Evolutionary conservation across 2,329 filamentous ascomycete species (phyloP), one percentile per base, ranked within the genome.

Genomic region (Trichoderma hamatum): DNA sequence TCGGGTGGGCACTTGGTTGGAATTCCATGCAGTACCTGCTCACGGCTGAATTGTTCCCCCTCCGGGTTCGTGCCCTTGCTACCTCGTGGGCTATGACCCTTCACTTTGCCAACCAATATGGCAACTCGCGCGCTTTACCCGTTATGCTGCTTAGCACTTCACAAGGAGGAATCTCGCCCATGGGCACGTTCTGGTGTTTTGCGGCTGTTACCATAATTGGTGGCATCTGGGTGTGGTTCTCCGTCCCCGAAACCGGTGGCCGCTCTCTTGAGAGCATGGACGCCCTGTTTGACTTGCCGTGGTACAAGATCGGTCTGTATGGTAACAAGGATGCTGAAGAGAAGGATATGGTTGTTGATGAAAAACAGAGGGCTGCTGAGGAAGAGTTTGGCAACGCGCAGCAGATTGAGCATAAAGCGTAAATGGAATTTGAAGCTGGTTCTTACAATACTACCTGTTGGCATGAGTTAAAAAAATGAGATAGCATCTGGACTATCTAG

Each of bases 171-270:
- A 84, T 88, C 70, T 82, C 78, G 14, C 83, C 84, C 46, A 87
- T 85, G 70, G 92, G 92, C 0, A 94, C 92, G 0, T 94, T 94
- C 82, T 90, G 90, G 86, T 92, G 90, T 80, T 94, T 94, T 78
- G 84, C 86, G 0, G 87, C 84, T 3, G 84, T 94, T 11, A 94
- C 91, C 0, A 72, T 90, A 1, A 55, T 93, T 5, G 91, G 91
- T 32, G 87, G 90, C 3, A 36, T 85, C 3, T 94, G 90, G 89
- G 91, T 91, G 3, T 92, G 84, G 83, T 86, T 92, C 78, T 90
- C 85, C 71, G 85, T 94, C 1, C 92, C 91, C 0, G 91, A 94
- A 82, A 92, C 90, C 0, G 85, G 86, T 0, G 91, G 91, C 0
- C 82, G 84, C n/a, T 82, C 81, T 61, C 82, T 92, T 9, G 89